Evolutionary conservation across 2,329 filamentous ascomycete species (phyloP), one percentile per base, ranked within the genome.

Genomic region (Exserohilum turcica): DNA sequence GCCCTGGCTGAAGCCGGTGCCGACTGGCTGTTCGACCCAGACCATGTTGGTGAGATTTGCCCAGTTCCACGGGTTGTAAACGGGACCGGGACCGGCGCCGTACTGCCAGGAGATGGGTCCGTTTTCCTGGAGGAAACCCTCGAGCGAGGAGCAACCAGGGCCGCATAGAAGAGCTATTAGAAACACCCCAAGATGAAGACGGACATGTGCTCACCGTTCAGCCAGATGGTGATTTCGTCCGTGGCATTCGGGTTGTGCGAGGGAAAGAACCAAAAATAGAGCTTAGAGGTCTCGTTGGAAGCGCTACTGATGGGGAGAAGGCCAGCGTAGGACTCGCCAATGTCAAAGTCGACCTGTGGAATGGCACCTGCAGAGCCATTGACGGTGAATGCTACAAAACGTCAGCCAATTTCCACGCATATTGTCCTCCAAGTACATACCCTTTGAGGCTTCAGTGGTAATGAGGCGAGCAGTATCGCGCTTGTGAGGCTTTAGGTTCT

Each of bases 21-120:
- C 81, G 10, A 83, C 78, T 1, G 85, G 86, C 67, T 90, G 87
- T 64, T 90, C 89, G 7, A 89, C 80, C 84, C 86, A 94, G 40
- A 94, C 77, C 65, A 92, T 83, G 71, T 92, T 91, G 47, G 89
- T 89, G 31, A 93, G 38, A 27, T 56, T 51, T 54, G 84, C 68
- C 76, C 77, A 79, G 28, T 73, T 71, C 68, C 71, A 80, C 0
- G 76, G 73, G 53, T 80, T 80, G 52, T 74, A 70, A 0, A 78
- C 72, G 1, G 78, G 73, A 13, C 64, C 54, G 52, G 64, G 70
- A 57, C 63, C 63, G 3, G 61, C 77, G 19, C 72, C 73, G 18
- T 74, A 80, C 37, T 79, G 77, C 78, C 78, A 80, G 1, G 74
- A 63, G 47, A 80, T 61, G 1, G 76, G 76, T 0, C 77, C 77